phyloP scores from a whole-genome alignment of 495 filamentous ascomycete species.

The Recurvomyces mirabilis region DNA sequence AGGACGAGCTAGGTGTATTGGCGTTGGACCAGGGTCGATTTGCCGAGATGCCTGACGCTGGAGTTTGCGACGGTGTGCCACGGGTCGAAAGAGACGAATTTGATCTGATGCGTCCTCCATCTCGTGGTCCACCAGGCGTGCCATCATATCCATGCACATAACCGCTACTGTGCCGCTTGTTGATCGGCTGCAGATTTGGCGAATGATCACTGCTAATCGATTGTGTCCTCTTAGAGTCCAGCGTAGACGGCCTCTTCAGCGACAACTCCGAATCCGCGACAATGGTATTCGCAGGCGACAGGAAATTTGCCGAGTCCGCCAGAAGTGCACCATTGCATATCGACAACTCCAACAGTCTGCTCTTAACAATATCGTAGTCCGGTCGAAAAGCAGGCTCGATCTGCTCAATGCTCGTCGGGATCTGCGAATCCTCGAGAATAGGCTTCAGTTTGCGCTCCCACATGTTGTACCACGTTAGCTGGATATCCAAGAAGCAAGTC shows the following conservation, averaged over 20 bases:
- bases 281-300: constrained; percentile 39
- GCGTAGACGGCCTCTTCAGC: constrained; percentile 25
- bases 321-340: constrained; percentile 50
- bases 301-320: constrained; percentile 42
- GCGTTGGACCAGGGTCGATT: constrained; percentile 11
- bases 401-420: constrained; percentile 53
- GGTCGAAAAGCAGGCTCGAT: constrained; percentile 51
- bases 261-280: constrained; percentile 26
- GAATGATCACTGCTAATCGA: constrained; percentile 28
- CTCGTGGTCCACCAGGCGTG: not conserved
- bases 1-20: constrained; percentile 9
- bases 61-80: constrained; percentile 1
- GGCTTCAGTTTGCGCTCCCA: constrained; percentile 70
- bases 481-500: constrained; percentile 68
- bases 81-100: constrained; percentile 12
- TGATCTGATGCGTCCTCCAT: constrained; percentile 8
- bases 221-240: constrained; percentile 24
- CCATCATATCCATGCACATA: constrained; percentile 7
- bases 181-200: constrained; percentile 9
- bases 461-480: constrained; percentile 64
- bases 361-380: constrained; percentile 55
- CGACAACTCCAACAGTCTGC: constrained; percentile 40
- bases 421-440: constrained; percentile 52
- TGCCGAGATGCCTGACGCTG: constrained; percentile 1
- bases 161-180: constrained; percentile 8